Conservation (phyloP, 2,329 filamentous ascomycete genomes). For the Aspergillaceae sp. region DNA sequence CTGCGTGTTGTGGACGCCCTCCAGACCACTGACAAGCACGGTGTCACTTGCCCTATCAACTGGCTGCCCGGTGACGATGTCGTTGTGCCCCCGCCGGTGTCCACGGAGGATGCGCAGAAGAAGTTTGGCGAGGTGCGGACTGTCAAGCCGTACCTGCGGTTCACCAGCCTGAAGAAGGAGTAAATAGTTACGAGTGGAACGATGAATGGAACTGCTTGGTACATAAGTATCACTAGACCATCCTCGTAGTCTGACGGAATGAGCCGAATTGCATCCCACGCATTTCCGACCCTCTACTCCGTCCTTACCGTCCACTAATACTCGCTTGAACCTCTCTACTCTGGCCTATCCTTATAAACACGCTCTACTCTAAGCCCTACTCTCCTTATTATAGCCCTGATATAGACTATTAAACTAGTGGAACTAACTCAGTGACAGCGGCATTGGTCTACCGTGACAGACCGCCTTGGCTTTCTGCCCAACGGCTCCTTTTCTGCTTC, state of each 20-base stretch:
- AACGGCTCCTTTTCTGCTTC: background rate
- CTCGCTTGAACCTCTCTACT: no score
- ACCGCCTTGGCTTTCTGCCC: background rate
- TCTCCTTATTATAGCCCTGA: no score
- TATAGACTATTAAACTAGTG: no score
- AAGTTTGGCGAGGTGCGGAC: slow-evolving; percentile 68
- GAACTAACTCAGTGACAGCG: no score
- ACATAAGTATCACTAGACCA: no score
- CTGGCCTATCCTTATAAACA: no score
- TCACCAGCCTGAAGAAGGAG: slow-evolving; percentile 27
- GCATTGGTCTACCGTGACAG: background rate
- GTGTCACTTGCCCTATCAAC: slow-evolving; percentile 81
- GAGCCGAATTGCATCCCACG: no score
- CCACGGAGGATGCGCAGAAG: slow-evolving; percentile 76
- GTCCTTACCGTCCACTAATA: no score
- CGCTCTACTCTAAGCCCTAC: no score
- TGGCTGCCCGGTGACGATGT: slow-evolving; percentile 86
- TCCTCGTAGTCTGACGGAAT: no score
- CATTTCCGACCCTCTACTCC: no score
- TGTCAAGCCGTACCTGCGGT: slow-evolving; percentile 48
- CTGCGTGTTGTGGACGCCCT: slow-evolving; percentile 72
- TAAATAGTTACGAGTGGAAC: slow-evolving; percentile 10
- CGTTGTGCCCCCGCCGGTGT: slow-evolving; percentile 77
- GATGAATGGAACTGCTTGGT: no score
- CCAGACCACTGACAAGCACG: slow-evolving; percentile 81